Conservation (phyloP, 768 basidiomycete genomes). For the Butyriboletus loyo region DNA sequence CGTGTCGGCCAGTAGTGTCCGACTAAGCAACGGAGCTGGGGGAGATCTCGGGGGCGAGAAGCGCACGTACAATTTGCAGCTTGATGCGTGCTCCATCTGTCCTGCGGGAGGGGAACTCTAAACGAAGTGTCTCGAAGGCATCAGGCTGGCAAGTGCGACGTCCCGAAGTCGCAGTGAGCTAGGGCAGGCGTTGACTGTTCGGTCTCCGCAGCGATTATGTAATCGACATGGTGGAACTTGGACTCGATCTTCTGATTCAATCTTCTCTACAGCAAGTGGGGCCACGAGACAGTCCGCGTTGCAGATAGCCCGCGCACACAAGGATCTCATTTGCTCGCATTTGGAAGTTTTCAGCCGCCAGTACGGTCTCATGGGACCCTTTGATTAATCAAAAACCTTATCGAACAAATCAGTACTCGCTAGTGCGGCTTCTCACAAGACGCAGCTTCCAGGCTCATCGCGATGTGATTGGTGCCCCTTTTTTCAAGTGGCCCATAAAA, state of each 20-base stretch:
- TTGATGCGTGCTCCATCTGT: slow-evolving; percentile 93
- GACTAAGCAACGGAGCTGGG: slow-evolving; percentile 56
- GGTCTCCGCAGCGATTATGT: slow-evolving; percentile 23
- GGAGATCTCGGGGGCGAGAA: not conserved
- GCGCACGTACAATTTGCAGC: slow-evolving; percentile 85
- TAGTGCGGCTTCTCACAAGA: slow-evolving; percentile 6
- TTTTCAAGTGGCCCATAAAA: not conserved
- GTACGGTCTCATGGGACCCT: not conserved
- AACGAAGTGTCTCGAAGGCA: not conserved
- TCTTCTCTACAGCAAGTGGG: slow-evolving; percentile 7
- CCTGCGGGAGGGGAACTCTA: too few species aligned
- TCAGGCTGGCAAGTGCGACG: not conserved
- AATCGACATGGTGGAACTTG: too few species aligned
- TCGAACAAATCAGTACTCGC: not conserved
- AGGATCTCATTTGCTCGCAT: not conserved
- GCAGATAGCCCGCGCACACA: not conserved
- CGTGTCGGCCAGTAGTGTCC: slow-evolving; percentile 99
- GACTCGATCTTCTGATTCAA: too few species aligned
- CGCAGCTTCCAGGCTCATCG: not conserved
- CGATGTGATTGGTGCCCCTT: not conserved
- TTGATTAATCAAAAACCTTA: not conserved
- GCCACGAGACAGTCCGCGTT: too few species aligned
- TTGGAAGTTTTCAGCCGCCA: not conserved
- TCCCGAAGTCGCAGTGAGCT: not conserved
- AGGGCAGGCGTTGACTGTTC: slow-evolving; percentile 1